Base-by-base conservation (phyloP, 169 alveolate species). In the Plasmodium relictum region DNA sequence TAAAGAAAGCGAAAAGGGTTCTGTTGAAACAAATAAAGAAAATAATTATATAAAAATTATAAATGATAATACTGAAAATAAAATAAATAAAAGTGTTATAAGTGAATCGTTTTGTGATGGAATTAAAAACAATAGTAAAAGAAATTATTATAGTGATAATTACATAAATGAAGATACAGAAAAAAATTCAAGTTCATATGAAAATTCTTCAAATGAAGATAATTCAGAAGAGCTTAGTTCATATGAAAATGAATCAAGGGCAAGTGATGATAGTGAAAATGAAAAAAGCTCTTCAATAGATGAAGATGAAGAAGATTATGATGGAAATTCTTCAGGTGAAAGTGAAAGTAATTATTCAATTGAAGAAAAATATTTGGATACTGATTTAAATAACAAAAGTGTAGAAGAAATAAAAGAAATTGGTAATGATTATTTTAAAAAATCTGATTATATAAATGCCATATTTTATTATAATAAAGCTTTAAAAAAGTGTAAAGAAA, bases 381-480 rank as follows among this genome's bases (percentile, higher is more conserved):
- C 37, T 14, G 61, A 93, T 42, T 86, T 91, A 52, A 90, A 73
- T 2, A 22, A 70, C 10, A 31, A 89, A 18, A 74, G 88, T 37
- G 89, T 90, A 7, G 83, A 56, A 14, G 92, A 74, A 26, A 62
- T 89, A 73, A 89, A 91, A 59, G 89, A 80, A 56, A 54, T 74
- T 6, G 96, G 96, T 10, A 93, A 93, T 73, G 71, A 16, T 48
- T 76, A 74, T 42, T 89, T 70, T 45, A 70, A 78, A 59, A 74
- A 89, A 41, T 70, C 74, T 5, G 90, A 76, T 41, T 89, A 65
- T 70, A 37, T 16, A 42, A 80, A 62, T 42, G 96, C 95, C 8
- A 73, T 88, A 20, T 90, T 89, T 78, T 85, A 89, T 88, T 93
- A 94, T 63, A 88, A 85, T 72, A 72, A 58, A 22, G 96, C 96